Evolutionary conservation across 2,329 filamentous ascomycete species (phyloP).

Genomic region (Aureobasidium mangrovei): DNA sequence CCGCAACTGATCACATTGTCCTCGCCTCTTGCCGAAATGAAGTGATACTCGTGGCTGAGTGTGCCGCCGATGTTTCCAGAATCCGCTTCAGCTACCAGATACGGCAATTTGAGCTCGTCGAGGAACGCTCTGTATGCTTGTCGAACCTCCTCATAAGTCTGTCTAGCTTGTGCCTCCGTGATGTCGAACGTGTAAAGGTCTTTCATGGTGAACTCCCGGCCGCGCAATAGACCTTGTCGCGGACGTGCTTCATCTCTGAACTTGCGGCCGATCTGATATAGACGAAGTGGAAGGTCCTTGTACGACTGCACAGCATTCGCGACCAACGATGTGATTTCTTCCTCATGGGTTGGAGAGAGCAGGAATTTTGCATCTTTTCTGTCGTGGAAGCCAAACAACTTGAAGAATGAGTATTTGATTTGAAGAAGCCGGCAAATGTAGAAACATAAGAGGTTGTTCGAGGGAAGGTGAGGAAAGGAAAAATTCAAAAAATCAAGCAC

Average conservation of each 20-base stretch:
- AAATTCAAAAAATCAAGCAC: background rate
- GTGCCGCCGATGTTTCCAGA: conserved; percentile 95
- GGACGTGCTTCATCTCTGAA: conserved; percentile 90
- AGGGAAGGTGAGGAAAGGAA: background rate
- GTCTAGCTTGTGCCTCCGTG: conserved; percentile 56
- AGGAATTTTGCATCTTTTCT: conserved; percentile 66
- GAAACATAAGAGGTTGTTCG: background rate
- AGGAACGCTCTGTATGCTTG: conserved; percentile 69
- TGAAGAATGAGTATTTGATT: conserved; percentile 19
- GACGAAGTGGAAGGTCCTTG: conserved; percentile 71
- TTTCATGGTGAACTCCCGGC: conserved; percentile 94
- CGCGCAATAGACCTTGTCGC: conserved; percentile 75
- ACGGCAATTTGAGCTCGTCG: conserved; percentile 71
- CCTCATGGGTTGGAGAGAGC: conserved; percentile 88
- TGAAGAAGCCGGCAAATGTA: background rate
- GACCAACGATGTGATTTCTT: conserved; percentile 84
- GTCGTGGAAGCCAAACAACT: conserved; percentile 76
- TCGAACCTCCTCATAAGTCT: conserved; percentile 70
- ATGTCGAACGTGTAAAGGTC: conserved; percentile 93
- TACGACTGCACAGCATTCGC: conserved; percentile 67
- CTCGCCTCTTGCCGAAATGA: conserved; percentile 70
- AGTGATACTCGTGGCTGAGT: conserved; percentile 90
- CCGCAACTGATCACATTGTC: conserved; percentile 73
- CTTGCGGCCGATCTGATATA: conserved; percentile 91
- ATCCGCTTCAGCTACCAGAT: conserved; percentile 77